Percentiles rank a stretch among this genome's conserved stretches.
phyloP scores from a whole-genome alignment of 176 grass and related monocot species.

The Hsuehochloa calcarea region DNA sequence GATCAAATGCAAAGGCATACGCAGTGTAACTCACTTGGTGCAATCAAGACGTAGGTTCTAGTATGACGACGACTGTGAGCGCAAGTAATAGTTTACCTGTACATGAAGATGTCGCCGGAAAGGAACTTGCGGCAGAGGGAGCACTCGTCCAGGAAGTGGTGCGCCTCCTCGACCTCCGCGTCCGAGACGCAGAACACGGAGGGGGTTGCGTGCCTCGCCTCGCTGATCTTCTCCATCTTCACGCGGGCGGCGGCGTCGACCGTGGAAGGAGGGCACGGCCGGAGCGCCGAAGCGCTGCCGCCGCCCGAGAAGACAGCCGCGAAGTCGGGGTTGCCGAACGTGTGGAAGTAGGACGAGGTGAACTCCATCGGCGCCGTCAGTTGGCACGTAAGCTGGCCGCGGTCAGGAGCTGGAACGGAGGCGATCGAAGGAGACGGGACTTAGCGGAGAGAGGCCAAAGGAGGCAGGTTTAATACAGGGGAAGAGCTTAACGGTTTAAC shows the following conservation, averaged over 20 bases:
- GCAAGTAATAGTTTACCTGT: conserved; percentile 20
- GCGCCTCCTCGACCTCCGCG: conserved; percentile 40
- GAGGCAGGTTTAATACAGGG: conserved; percentile 30
- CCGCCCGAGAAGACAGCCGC: conserved; percentile 45
- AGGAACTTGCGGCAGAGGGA: conserved; percentile 50
- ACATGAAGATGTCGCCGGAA: conserved; percentile 66
- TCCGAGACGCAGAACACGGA: conserved; percentile 47
- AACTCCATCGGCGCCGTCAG: conserved; percentile 49
- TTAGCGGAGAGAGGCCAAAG: neutral
- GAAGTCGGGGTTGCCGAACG: conserved; percentile 54
- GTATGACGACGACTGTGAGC: neutral
- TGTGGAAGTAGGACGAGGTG: conserved; percentile 65
- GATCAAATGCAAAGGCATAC: neutral
- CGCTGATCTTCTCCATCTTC: conserved; percentile 11
- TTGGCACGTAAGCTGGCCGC: conserved; percentile 19
- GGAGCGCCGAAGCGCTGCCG: conserved; percentile 23
- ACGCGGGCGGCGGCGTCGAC: neutral
- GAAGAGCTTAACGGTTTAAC: conserved; percentile 30
- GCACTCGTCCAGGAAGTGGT: conserved; percentile 55
- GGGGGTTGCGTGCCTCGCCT: conserved; percentile 12
- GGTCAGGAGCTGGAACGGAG: conserved; percentile 29
- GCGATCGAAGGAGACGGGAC: neutral
- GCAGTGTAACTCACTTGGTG: neutral
- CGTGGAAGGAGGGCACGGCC: conserved; percentile 11
- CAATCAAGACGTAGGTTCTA: neutral